These are phyloP conservation scores for Diversispora eburnea DNA, from an alignment of 192 early-diverging fungal genomes.

Conservation along the genomic window DNA sequence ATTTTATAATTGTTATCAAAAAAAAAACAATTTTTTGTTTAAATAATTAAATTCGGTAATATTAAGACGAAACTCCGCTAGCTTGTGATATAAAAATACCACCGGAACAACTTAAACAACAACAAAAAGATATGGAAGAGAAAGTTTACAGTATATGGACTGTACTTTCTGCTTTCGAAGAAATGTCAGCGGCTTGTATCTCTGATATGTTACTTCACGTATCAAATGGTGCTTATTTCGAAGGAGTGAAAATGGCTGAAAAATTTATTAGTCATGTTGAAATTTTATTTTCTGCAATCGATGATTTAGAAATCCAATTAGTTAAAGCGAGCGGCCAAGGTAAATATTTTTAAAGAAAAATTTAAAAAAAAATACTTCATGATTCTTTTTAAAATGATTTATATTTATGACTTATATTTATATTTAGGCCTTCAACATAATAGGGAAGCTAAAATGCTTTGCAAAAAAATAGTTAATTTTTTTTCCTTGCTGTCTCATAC, in stretches of 20 bases:
- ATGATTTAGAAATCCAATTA: constrained; percentile 77
- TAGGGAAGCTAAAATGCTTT: constrained; percentile 92
- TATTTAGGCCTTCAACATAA: constrained; percentile 62
- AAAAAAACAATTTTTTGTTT: not conserved
- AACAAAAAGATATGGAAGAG: constrained; percentile 75
- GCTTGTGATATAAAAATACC: constrained; percentile 12
- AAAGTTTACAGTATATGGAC: constrained; percentile 87
- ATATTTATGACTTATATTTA: not conserved
- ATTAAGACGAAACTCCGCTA: not conserved
- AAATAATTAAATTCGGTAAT: not conserved
- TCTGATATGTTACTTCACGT: constrained; percentile 92
- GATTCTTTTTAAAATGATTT: too few species aligned
- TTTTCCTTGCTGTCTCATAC: constrained; percentile 85
- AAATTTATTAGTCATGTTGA: constrained; percentile 90
- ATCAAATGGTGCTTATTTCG: constrained; percentile 76
- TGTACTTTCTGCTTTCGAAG: constrained; percentile 93
- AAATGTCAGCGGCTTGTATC: constrained; percentile 92
- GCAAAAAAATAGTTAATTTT: constrained; percentile 92
- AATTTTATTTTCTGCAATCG: constrained; percentile 84
- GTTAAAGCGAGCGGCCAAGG: constrained; percentile 60
- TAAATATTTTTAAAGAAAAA: constrained; percentile 27
- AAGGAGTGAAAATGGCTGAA: constrained; percentile 79
- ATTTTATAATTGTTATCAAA: not conserved
- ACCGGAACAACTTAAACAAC: constrained; percentile 46
- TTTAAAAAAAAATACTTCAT: not conserved